Evolutionary conservation across 2,329 filamentous ascomycete species (phyloP).

Genomic region (Alternaria tenuissima): DNA sequence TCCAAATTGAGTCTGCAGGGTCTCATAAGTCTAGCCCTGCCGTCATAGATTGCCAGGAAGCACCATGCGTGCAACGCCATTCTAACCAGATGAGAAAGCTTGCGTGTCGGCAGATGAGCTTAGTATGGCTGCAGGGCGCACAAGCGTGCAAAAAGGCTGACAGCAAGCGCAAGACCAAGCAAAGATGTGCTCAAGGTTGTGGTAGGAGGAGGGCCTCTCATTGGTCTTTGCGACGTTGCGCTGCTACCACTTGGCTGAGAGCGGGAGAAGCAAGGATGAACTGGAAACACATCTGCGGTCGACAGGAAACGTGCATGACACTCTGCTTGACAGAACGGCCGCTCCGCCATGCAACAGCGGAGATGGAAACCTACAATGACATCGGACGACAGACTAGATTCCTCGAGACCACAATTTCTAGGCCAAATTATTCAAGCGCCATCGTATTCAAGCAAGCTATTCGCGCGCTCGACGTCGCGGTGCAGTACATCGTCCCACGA

Average conservation of each 20-base stretch:
- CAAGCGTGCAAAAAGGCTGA: neutral
- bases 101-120: slow-evolving; percentile 16
- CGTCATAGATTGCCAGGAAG: neutral
- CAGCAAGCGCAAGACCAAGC: neutral
- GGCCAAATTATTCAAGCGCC: neutral
- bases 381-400: slow-evolving; percentile 3
- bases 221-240: slow-evolving; percentile 1
- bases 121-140: slow-evolving; percentile 4
- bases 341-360: slow-evolving; percentile 2
- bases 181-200: neutral
- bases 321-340: slow-evolving; percentile 11
- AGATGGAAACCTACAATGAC: neutral
- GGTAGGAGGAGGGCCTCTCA: neutral
- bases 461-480: neutral
- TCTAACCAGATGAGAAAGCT: slow-evolving; percentile 16
- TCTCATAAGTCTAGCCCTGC: slow-evolving; percentile 2
- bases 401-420: neutral
- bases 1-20: slow-evolving; percentile 1
- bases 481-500: neutral
- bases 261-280: neutral
- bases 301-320: slow-evolving; percentile 11
- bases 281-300: slow-evolving; percentile 10
- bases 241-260: slow-evolving; percentile 4
- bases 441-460: slow-evolving; percentile 1
- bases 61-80: no score